Evolutionary conservation across 106 monocot species (phyloP).

Genomic region (Dioscorea alata): DNA sequence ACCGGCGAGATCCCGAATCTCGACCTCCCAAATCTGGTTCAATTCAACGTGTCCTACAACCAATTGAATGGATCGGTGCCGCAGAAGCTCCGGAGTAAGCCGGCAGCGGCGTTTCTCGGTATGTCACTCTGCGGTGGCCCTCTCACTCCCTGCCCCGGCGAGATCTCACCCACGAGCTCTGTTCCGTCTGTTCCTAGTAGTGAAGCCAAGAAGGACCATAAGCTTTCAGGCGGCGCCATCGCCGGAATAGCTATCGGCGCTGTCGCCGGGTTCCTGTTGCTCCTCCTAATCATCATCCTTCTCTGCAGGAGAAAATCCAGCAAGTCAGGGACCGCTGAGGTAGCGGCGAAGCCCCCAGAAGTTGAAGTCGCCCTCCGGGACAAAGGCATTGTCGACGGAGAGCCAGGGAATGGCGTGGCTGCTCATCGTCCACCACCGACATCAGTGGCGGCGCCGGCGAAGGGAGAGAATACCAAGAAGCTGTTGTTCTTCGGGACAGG

Average conservation of each 20-base stretch:
- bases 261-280: constrained; percentile 22
- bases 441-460: neutral
- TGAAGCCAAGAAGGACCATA: constrained; percentile 8
- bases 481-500: constrained; percentile 47
- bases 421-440: neutral
- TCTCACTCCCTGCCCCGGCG: constrained; percentile 33
- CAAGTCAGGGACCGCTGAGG: neutral
- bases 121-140: constrained; percentile 49
- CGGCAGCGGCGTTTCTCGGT: constrained; percentile 30
- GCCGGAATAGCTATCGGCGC: constrained; percentile 71
- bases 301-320: constrained; percentile 30
- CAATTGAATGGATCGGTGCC: constrained; percentile 54
- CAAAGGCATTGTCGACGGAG: constrained; percentile 12
- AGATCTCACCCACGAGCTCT: constrained; percentile 16
- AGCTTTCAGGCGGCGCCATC: constrained; percentile 71
- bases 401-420: neutral
- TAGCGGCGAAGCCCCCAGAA: constrained; percentile 17
- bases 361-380: constrained; percentile 19
- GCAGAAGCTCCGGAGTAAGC: constrained; percentile 21
- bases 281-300: constrained; percentile 27
- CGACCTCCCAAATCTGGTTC: constrained; percentile 19
- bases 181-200: neutral
- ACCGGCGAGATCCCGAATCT: constrained; percentile 45
- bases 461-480: constrained; percentile 28
- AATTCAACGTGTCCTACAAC: constrained; percentile 64